phyloP scores from a whole-genome alignment of 2,329 filamentous ascomycete genomes.

The Tolypocladium ovalisporum region DNA sequence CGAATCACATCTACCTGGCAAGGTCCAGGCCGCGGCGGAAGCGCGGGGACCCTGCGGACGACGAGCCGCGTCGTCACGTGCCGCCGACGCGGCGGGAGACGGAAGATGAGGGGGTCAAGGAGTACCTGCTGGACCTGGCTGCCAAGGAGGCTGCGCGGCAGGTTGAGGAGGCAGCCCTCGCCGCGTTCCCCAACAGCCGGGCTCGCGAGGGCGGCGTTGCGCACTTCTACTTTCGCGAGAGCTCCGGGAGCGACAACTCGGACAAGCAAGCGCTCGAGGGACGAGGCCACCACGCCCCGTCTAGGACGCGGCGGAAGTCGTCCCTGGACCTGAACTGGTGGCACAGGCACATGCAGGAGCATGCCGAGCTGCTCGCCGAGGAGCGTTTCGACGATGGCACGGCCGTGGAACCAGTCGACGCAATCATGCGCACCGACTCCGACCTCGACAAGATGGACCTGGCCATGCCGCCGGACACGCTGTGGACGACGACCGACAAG shows the following conservation, averaged over 20 bases:
- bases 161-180: conserved; percentile 64
- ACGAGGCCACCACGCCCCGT: conserved; percentile 13
- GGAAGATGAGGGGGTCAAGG: conserved; percentile 64
- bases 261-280: conserved; percentile 24
- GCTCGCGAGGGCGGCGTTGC: conserved; percentile 59
- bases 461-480: conserved; percentile 24
- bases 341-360: conserved; percentile 68
- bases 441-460: conserved; percentile 32
- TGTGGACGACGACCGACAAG: conserved; percentile 29
- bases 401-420: conserved; percentile 9
- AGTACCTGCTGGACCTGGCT: conserved; percentile 69
- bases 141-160: conserved; percentile 72
- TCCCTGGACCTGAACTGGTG: conserved; percentile 61
- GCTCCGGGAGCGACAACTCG: conserved; percentile 45
- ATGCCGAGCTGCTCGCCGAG: conserved; percentile 54
- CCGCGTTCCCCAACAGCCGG: conserved; percentile 64
- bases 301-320: conserved; percentile 42
- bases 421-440: conserved; percentile 25
- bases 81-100: conserved; percentile 49
- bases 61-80: conserved; percentile 17
- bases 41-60: conserved; percentile 17
- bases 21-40: conserved; percentile 27
- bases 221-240: conserved; percentile 58
- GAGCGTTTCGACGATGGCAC: conserved; percentile 22
- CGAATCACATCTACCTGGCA: conserved; percentile 45